Evolutionary conservation across 2,329 filamentous ascomycete species (phyloP), one percentile per base, ranked within the genome.

Genomic region (Onygena corvina): DNA sequence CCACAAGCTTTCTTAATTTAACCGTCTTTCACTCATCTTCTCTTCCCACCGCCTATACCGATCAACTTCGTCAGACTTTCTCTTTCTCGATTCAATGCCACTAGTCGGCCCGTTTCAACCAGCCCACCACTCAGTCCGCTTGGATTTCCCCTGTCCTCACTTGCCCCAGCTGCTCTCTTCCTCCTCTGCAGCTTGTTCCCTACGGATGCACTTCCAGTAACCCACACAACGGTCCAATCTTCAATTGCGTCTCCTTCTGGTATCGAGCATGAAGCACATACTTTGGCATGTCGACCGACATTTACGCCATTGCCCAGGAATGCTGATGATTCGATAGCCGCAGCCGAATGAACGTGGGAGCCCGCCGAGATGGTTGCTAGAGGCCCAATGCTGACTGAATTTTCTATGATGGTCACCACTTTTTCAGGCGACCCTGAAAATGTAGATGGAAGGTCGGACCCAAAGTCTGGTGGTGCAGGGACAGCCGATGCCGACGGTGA

Each of bases 201-300:
- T 6, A 36, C 23, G 4, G 21, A 20, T 16, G 45, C 51, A n/a
- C 20, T 35, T 34, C 81, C 81, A 50, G 77, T 76, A 0, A 82
- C 81, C 64, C 79, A 87, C 18, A 87, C 69, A 3, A 88, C 83
- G 0, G 79, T 82, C 61, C 76, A 79, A 52, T 86, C 82, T 0
- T 76, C 76, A 0, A 89, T 60, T 8, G 70, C 66, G 27, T 79
- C 76, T 0, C 76, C 75, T 7, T 79, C 75, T 0, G 67, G 64
- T 35, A 88, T 69, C 21, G 73, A 70, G 20, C 76, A 81, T 52
- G 77, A 72, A 0, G 83, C 75, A 5, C 83, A 81, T 47, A 89
- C 72, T 18, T 83, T 86, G 58, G 83, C 83, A 61, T 86, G 77
- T 73, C 65, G 56, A n/a, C 67, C 62, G 3, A 68, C 57, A 1